A percentile compares a stretch with the other conserved stretches of the same genome.
phyloP scores from a whole-genome alignment of 441 rosid genomes.

The Croton laevigatus region DNA sequence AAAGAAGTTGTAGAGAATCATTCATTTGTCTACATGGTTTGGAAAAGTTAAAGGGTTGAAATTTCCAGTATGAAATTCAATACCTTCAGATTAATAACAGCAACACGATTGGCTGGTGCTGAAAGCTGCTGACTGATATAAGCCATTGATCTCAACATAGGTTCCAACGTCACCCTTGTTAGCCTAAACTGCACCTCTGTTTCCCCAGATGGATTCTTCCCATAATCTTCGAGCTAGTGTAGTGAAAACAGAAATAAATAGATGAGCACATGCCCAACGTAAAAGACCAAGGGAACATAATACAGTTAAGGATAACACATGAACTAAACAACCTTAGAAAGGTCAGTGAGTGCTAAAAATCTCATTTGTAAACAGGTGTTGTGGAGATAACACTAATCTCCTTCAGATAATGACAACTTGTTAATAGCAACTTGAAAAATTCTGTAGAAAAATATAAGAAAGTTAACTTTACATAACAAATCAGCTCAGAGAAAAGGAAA shows the following conservation, averaged over 20 bases:
- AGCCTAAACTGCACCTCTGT: slow-evolving; percentile 61
- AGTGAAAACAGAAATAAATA: slow-evolving; percentile 12
- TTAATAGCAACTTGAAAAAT: slow-evolving; percentile 9
- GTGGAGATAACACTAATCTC: slow-evolving; percentile 3
- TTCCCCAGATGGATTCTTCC: slow-evolving; percentile 56
- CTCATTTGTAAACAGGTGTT: background rate
- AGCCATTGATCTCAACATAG: slow-evolving; percentile 67
- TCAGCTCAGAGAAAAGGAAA: slow-evolving; percentile 18
- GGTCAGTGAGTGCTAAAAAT: slow-evolving; percentile 1
- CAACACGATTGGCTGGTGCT: slow-evolving; percentile 55
- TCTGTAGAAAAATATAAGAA: background rate
- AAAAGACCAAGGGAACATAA: slow-evolving; percentile 3
- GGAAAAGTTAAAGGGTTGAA: background rate
- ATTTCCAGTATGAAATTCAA: background rate
- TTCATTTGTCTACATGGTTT: background rate
- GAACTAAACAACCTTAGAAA: slow-evolving; percentile 7
- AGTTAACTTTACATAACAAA: background rate
- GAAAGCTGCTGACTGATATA: slow-evolving; percentile 66
- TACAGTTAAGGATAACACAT: slow-evolving; percentile 2
- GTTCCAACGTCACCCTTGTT: slow-evolving; percentile 57
- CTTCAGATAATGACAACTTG: slow-evolving; percentile 9
- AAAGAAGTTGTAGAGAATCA: background rate
- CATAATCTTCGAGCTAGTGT: slow-evolving; percentile 51
- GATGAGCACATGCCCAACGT: background rate
- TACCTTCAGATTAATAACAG: slow-evolving; percentile 72